phyloP scores from a whole-genome alignment of 345 rosid genomes.

The Hirschfeldia incana region DNA sequence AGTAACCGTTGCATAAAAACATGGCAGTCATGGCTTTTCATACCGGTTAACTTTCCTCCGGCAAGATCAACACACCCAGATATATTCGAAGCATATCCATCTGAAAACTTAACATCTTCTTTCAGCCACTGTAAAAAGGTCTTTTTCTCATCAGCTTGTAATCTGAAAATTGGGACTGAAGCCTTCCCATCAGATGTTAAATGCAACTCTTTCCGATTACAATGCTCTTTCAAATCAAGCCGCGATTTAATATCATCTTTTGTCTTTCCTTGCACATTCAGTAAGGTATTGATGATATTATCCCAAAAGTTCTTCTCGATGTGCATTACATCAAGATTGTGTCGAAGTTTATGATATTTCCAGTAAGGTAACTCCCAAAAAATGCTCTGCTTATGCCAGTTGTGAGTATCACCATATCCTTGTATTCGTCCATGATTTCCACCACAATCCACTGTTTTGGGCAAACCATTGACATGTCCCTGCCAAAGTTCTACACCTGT shows the following conservation, averaged over 20 bases:
- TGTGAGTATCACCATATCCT: not conserved
- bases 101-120: not conserved
- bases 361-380: not conserved
- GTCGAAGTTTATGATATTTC: not conserved
- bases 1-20: no score
- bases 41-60: no score
- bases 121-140: not conserved
- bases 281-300: no score
- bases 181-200: not conserved
- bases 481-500: not conserved
- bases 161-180: not conserved
- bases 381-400: not conserved
- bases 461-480: not conserved
- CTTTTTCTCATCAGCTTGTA: not conserved
- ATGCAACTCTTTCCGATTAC: not conserved
- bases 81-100: not conserved
- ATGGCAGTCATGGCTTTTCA: no score
- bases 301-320: no score
- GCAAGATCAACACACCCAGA: not conserved
- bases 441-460: not conserved
- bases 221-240: not conserved
- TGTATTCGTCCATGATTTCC: not conserved
- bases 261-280: not conserved
- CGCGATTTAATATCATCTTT: not conserved
- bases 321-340: no score